Conservation (phyloP, 208 protist species). For the Crithidia fasciculata region DNA sequence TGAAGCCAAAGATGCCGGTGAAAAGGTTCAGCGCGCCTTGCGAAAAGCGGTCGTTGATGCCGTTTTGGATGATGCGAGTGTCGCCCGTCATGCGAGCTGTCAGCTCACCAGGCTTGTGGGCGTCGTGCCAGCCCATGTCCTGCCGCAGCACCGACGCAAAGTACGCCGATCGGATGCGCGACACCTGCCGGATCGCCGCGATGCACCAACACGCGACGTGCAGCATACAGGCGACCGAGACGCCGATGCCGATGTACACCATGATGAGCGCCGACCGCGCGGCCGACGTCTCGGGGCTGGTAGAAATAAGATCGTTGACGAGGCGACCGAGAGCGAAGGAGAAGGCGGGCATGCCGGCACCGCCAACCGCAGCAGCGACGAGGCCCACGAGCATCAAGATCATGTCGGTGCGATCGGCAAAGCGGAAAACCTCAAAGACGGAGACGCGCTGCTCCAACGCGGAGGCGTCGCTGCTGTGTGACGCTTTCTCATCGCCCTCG, state of each 20-base stretch:
- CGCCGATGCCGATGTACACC: constrained; percentile 63
- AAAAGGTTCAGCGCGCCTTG: constrained; percentile 66
- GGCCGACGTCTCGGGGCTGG: constrained; percentile 36
- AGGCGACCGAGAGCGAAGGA: constrained; percentile 80
- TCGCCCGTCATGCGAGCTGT: constrained; percentile 81
- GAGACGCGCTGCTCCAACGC: constrained; percentile 35
- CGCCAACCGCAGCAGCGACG: constrained; percentile 52
- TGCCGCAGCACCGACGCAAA: constrained; percentile 78
- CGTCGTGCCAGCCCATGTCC: constrained; percentile 90
- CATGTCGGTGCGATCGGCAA: constrained; percentile 55
- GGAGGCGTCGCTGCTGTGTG: not conserved
- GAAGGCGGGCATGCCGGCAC: constrained; percentile 77
- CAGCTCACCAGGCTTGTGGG: constrained; percentile 65
- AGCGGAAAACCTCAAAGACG: constrained; percentile 68
- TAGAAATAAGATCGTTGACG: constrained; percentile 53
- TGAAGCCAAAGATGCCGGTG: constrained; percentile 84
- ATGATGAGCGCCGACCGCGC: constrained; percentile 70
- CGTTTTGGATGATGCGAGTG: constrained; percentile 81
- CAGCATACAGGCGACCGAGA: constrained; percentile 36
- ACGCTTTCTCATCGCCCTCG: constrained; percentile 26
- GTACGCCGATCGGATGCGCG: constrained; percentile 56
- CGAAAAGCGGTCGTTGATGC: constrained; percentile 86
- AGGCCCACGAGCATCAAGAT: constrained; percentile 76
- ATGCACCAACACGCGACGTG: constrained; percentile 70
- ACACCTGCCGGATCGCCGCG: constrained; percentile 62